Conservation (phyloP, 2,329 filamentous ascomycete species). For the Calonectria naviculata region DNA sequence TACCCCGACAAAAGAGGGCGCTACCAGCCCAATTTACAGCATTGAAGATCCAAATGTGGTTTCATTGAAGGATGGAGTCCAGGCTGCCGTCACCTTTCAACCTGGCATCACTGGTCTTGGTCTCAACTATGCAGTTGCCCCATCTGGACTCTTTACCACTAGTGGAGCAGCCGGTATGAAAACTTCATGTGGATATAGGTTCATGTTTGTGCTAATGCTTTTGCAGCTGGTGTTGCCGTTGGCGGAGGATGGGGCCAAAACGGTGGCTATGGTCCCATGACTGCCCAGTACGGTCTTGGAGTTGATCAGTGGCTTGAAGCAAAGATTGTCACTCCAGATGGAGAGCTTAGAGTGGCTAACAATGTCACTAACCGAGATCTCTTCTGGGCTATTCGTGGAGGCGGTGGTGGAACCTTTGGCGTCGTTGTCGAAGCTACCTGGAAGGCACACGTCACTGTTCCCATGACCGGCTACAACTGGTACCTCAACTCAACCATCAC, state of each 20-base stretch:
- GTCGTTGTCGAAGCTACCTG: constrained; percentile 7
- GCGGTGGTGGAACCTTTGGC: background rate
- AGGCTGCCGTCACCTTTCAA: background rate
- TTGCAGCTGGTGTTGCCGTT: background rate
- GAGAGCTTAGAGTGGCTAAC: background rate
- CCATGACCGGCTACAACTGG: constrained; percentile 11
- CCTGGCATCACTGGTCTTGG: background rate
- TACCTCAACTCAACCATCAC: constrained; percentile 9
- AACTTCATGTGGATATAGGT: background rate
- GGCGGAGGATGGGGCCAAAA: background rate
- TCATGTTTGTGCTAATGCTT: background rate
- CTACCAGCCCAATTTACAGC: background rate
- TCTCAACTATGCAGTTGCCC: background rate
- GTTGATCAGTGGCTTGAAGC: background rate
- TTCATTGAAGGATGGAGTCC: background rate
- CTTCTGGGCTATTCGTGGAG: background rate
- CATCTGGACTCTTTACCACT: background rate
- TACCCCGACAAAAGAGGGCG: background rate
- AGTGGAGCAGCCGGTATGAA: background rate
- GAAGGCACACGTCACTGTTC: constrained; percentile 1
- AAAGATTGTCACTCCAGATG: background rate
- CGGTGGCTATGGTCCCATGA: background rate
- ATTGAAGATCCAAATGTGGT: background rate
- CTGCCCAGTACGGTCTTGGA: background rate
- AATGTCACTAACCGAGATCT: background rate